phyloP scores from a whole-genome alignment of 805 yeast genomes.

The Peterozyma toletana region DNA sequence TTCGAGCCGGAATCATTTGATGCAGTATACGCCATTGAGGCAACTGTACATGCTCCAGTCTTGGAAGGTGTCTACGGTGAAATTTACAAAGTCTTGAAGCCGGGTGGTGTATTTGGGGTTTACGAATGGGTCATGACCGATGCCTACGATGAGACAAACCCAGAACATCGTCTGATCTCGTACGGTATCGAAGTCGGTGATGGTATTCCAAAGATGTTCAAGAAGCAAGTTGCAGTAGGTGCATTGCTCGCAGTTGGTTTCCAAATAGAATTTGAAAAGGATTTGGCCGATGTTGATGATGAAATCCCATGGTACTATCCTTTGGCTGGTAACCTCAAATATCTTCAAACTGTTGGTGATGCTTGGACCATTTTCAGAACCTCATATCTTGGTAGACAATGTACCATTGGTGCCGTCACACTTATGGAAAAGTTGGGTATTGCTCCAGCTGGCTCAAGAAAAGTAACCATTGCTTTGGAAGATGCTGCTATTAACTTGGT shows the following conservation, averaged over 20 bases:
- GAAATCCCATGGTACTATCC: conserved; percentile 98
- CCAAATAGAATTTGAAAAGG: conserved; percentile 65
- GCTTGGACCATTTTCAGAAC: conserved; percentile 83
- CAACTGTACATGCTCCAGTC: conserved; percentile 96
- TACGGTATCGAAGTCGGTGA: conserved; percentile 98
- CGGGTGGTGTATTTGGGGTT: conserved; percentile 97
- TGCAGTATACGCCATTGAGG: conserved; percentile 97
- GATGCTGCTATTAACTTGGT: conserved; percentile 95
- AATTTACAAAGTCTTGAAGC: conserved; percentile 91
- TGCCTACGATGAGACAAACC: conserved; percentile 76
- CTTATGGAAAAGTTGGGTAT: conserved; percentile 77
- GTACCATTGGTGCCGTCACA: conserved; percentile 77
- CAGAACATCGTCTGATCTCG: conserved; percentile 88
- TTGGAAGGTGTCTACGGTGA: conserved; percentile 94
- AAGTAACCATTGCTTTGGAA: conserved; percentile 90
- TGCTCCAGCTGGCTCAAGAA: conserved; percentile 88
- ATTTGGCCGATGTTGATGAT: conserved; percentile 77
- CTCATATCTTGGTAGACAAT: conserved; percentile 73
- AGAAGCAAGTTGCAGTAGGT: conserved; percentile 74
- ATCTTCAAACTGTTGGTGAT: conserved; percentile 74
- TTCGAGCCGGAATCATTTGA: conserved; percentile 86
- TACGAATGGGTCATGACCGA: conserved; percentile 99
- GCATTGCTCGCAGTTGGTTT: conserved; percentile 88
- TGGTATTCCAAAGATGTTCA: conserved; percentile 97
- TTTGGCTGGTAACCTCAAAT: conserved; percentile 87